Conservation (phyloP, 768 basidiomycete species). For the Mycena leptocephala region DNA sequence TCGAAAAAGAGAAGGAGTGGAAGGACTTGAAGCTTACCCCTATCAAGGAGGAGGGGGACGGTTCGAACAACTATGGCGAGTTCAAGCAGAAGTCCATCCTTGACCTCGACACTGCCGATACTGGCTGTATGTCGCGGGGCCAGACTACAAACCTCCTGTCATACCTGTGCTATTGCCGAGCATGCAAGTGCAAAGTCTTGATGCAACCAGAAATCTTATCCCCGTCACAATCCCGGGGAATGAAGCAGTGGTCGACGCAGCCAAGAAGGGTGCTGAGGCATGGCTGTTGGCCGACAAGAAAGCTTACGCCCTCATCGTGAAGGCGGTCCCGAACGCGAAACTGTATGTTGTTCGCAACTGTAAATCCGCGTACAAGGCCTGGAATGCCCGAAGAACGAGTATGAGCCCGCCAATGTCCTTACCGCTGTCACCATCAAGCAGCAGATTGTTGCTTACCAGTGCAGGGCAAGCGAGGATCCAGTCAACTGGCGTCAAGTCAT, state of each 20-base stretch:
- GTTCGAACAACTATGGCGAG: conserved; percentile 22
- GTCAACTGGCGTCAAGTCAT: conserved; percentile 23
- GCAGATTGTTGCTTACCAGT: conserved; percentile 10
- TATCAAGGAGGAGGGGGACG: conserved; percentile 16
- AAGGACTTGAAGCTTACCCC: conserved; percentile 21
- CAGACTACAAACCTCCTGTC: conserved; percentile 20
- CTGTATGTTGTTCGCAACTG: conserved; percentile 27
- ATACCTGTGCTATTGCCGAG: conserved; percentile 25
- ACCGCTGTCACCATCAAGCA: conserved; percentile 20
- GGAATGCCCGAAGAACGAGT: conserved; percentile 31
- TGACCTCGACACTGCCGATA: conserved; percentile 24
- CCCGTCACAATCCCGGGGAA: conserved; percentile 27
- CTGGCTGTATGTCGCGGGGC: conserved; percentile 27
- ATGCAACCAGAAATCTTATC: not conserved
- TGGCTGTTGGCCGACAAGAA: conserved; percentile 32
- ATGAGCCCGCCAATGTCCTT: conserved; percentile 28
- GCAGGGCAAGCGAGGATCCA: conserved; percentile 8
- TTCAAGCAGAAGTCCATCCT: conserved; percentile 25
- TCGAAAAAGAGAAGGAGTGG: conserved; percentile 19
- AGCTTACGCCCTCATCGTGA: conserved; percentile 26
- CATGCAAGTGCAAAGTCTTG: conserved; percentile 10
- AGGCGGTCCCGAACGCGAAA: conserved; percentile 22
- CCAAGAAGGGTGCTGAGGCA: conserved; percentile 19
- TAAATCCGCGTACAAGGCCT: conserved; percentile 22
- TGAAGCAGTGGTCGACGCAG: conserved; percentile 4